Percentiles rank a stretch among this genome's conserved stretches.
Conservation (phyloP, 805 yeast genomes). For the Spathaspora arborariae region DNA sequence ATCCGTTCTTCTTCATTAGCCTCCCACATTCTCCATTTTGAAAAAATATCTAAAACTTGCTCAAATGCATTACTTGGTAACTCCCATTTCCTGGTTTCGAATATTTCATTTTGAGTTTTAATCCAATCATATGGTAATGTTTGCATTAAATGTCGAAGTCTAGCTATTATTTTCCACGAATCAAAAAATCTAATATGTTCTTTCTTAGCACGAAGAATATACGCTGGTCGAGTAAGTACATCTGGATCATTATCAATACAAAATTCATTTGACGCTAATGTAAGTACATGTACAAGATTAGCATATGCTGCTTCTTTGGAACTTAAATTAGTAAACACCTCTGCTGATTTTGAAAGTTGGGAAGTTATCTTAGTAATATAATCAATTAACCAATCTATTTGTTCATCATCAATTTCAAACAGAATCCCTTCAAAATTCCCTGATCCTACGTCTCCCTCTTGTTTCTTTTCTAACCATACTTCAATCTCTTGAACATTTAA, state of each 20-base stretch:
- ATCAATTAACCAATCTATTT: slow-evolving; percentile 20
- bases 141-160: slow-evolving; percentile 70
- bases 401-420: slow-evolving; percentile 15
- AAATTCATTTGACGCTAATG: slow-evolving; percentile 34
- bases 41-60: slow-evolving; percentile 56
- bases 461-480: slow-evolving; percentile 28
- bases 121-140: slow-evolving; percentile 55
- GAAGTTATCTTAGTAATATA: slow-evolving; percentile 13
- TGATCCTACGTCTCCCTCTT: slow-evolving; percentile 15
- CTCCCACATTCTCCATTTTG: slow-evolving; percentile 92
- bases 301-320: slow-evolving; percentile 15
- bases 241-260: slow-evolving; percentile 79
- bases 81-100: slow-evolving; percentile 23
- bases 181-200: slow-evolving; percentile 77
- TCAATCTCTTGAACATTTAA: slow-evolving; percentile 29
- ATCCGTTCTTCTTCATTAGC: slow-evolving; percentile 37
- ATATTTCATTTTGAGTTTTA: slow-evolving; percentile 6
- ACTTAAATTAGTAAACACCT: slow-evolving; percentile 13
- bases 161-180: slow-evolving; percentile 82
- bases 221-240: slow-evolving; percentile 85
- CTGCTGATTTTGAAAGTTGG: slow-evolving; percentile 13
- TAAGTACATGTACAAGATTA: slow-evolving; percentile 39
- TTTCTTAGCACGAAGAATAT: slow-evolving; percentile 64
- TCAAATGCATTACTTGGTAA: slow-evolving; percentile 51
- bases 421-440: slow-evolving; percentile 16